Base-by-base conservation (phyloP, 2,329 filamentous ascomycete genomes). In the Cryphonectria parasitica region DNA sequence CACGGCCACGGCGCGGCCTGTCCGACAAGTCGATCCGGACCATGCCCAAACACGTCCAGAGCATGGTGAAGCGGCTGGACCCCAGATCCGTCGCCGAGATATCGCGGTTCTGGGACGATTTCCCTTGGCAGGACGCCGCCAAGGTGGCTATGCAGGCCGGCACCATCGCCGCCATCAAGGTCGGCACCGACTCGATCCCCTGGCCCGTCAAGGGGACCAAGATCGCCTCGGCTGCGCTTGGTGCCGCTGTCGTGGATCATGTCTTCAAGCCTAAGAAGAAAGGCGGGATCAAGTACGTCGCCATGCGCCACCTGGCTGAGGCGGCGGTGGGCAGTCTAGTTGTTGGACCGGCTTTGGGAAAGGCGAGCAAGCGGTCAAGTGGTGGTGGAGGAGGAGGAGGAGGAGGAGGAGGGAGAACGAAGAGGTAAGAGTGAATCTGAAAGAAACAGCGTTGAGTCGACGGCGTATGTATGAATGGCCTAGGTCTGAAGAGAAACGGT, bases 221-320 rank as follows among this genome's bases (percentile, higher is more conserved):
- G 19, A 74, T 77, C 34, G 77, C 74, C 11, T 76, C 76, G 49
- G 77, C 76, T 0, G 76, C 76, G 6, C 72, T 78, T 15, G 75
- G 76, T 0, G 74, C 76, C 0, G 77, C 77, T 4, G 67, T 78
- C n/a, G 75, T 78, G 19, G 77, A 78, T 63, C 75, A 76, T 5
- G 74, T 75, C 64, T 73, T 77, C 43, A 71, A 74, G 34, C 76
- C 76, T 3, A 64, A 74, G 8, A 72, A 64, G 13, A 64, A 74
- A 43, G 74, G 76, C 11, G 77, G 77, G 19, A 64, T 77, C 25
- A 74, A 75, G 22, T 76, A 78, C 65, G 73, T 73, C n/a, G 77
- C 76, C 5, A 72, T 77, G 67, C 71, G 76, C 34, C 74, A 77
- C 52, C 72, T 73, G 2, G 74, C 76, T 11, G 76, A 77, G 69